phyloP scores from a whole-genome alignment of 345 rosid species.

The Angophora floribunda region DNA sequence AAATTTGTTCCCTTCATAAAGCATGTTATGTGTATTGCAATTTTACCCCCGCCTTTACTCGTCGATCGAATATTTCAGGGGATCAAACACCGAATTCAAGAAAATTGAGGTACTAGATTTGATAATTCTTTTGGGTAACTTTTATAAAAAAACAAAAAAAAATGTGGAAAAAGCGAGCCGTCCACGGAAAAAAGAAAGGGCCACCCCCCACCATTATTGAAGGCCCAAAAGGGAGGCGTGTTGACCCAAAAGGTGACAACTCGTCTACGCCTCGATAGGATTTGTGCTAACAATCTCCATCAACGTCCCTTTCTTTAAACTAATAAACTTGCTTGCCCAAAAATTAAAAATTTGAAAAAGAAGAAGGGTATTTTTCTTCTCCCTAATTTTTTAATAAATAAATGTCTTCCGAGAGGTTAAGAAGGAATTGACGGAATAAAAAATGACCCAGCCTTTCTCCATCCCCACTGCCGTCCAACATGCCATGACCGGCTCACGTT shows the following conservation, averaged over 20 bases:
- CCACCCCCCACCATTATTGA: background rate
- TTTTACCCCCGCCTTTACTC: background rate
- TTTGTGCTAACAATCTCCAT: background rate
- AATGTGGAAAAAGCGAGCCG: background rate
- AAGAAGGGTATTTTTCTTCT: background rate
- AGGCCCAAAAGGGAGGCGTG: background rate
- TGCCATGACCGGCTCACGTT: background rate
- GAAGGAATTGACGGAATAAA: background rate
- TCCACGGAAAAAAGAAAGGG: background rate
- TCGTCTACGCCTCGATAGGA: background rate
- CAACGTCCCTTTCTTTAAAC: background rate
- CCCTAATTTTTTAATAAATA: background rate
- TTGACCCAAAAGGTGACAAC: background rate
- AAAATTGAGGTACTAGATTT: background rate
- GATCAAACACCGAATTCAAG: accelerated
- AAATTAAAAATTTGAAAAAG: background rate
- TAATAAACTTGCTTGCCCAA: background rate
- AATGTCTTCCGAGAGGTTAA: background rate
- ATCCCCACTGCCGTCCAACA: background rate
- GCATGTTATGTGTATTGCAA: background rate
- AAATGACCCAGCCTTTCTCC: background rate
- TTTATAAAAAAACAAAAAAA: background rate
- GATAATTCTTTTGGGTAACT: background rate
- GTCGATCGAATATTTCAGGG: background rate
- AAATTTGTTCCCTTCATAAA: too few relatives aligned